Conservation (phyloP, 768 basidiomycete species). For the Russula sp. region DNA sequence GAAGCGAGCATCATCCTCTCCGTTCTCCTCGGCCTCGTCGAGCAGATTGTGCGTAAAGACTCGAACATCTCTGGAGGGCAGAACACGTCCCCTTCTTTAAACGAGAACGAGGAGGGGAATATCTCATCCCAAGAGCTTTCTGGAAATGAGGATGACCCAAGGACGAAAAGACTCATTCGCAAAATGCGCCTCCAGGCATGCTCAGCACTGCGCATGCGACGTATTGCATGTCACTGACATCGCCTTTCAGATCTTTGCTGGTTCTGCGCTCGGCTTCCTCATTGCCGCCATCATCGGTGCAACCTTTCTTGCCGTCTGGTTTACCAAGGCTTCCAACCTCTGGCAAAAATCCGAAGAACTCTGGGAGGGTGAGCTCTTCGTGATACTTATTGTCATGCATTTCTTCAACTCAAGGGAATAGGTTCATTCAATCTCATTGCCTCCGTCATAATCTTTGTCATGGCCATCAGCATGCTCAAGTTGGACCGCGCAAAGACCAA, state of each 20-base stretch:
- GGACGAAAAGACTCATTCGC: constrained; percentile 45
- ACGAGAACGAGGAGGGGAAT: neutral
- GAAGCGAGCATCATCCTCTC: constrained; percentile 92
- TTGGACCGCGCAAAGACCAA: constrained; percentile 92
- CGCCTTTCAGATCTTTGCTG: constrained; percentile 62
- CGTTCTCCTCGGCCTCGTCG: constrained; percentile 85
- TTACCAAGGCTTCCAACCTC: constrained; percentile 80
- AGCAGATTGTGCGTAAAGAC: constrained; percentile 58
- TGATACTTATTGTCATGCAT: neutral
- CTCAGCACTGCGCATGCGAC: neutral
- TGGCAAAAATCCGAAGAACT: constrained; percentile 81
- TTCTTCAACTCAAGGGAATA: constrained; percentile 27
- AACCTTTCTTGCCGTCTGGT: constrained; percentile 92
- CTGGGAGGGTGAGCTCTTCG: constrained; percentile 74
- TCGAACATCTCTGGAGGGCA: neutral
- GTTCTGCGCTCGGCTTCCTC: constrained; percentile 66
- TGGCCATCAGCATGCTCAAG: constrained; percentile 93
- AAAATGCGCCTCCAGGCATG: constrained; percentile 65
- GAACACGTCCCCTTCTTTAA: neutral
- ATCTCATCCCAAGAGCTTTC: constrained; percentile 13
- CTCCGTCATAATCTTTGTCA: constrained; percentile 78
- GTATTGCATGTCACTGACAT: neutral
- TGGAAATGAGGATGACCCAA: constrained; percentile 16
- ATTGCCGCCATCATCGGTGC: constrained; percentile 81
- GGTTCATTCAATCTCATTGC: constrained; percentile 69